phyloP scores from a whole-genome alignment of 2,329 filamentous ascomycete genomes.

The Phialophora macrospora region DNA sequence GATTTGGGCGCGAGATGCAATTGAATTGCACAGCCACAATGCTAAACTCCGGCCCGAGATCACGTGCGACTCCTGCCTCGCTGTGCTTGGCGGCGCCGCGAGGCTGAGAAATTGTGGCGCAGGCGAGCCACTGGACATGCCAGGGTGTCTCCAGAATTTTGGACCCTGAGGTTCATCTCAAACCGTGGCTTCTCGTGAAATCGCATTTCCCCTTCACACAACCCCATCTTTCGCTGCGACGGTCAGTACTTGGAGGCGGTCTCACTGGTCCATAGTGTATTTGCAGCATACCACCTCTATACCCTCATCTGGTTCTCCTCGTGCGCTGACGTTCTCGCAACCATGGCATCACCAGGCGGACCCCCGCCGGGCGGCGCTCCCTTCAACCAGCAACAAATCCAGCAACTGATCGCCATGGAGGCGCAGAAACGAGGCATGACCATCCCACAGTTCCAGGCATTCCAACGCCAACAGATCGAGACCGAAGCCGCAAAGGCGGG shows the following conservation, averaged over 20 bases:
- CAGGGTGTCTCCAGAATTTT: conserved; percentile 1
- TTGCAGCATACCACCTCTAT: background rate
- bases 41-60: background rate
- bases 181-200: conserved; percentile 1
- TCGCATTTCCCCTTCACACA: background rate
- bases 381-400: conserved; percentile 35
- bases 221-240: background rate
- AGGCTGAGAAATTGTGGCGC: background rate
- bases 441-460: conserved; percentile 74
- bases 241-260: background rate
- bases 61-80: background rate
- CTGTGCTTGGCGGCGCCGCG: no score
- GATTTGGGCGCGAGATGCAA: background rate
- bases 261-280: background rate
- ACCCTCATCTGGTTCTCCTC: background rate
- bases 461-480: conserved; percentile 53
- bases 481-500: conserved; percentile 57
- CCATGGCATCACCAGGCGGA: conserved; percentile 42
- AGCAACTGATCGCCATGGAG: conserved; percentile 55
- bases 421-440: conserved; percentile 84
- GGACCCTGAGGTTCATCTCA: background rate
- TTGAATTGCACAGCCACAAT: background rate
- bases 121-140: background rate
- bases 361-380: conserved; percentile 28
- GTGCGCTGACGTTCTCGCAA: conserved; percentile 11